Base-by-base conservation (phyloP, 306 rosid genomes). In the Trifolium fragiferum region DNA sequence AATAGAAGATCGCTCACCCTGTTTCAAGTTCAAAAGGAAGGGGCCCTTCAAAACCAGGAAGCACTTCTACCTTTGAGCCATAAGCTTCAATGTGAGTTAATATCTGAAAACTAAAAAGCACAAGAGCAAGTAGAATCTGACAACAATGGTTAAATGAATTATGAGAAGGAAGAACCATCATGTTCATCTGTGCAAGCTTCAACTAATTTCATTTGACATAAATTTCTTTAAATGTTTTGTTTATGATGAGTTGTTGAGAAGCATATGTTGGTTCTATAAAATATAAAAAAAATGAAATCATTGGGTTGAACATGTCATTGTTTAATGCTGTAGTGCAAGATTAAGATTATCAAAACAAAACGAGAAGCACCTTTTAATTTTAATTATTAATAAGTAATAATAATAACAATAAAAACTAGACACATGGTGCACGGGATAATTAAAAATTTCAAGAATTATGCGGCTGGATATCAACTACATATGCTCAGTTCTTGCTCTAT, bases 1-100 rank as follows among this genome's bases (percentile, higher is more conserved):
- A 66, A 62, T 12, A 21, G 35, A 41, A 6, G 16, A 41, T 21
- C 13, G 8, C 20, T 69, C 0, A 69, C 74, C 74, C 62, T 0
- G 62, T 69, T 50, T 69, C 62, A 4, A 69, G 74, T 2, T 69
- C 2, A 50, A 69, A 69, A 2, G 74, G 62, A 50, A 69, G 74
- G 2, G 62, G 47, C 0, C 74, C 74, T 49, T 32, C 47, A 69
- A 69, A 69, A 21, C 74, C 74, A 32, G 74, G 74, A 32, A 69
- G 74, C 0, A 1, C 3, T 32, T 69, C 74, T 1, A 69, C 74
- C 16, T 69, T 69, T 43, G 38, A 66, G 8, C 21, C 12, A 25
- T 2, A 66, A 21, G 74, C 59, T 16, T 69, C 61, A 0, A 69
- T 8, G 8, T 35, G 74, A 70, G 49, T 8, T 32, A 33, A 50